These are phyloP conservation scores for Cynanchum wilfordii DNA, from an alignment of 257 asterid species.

Conservation along the genomic window DNA sequence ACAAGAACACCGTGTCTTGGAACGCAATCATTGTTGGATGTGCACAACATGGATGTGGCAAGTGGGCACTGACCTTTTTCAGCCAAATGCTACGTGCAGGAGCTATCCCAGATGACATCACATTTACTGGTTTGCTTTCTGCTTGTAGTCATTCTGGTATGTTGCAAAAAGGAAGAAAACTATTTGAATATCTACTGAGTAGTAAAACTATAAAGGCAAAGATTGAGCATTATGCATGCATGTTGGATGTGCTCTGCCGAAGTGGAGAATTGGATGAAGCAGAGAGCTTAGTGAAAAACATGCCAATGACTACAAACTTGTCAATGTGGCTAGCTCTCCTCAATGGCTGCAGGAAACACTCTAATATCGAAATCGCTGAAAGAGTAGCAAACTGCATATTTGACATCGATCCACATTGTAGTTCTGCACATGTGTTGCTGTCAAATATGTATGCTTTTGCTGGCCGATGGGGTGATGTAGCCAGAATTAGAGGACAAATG, in stretches of 20 bases:
- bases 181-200: constrained; percentile 36
- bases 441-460: constrained; percentile 64
- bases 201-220: constrained; percentile 26
- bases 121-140: constrained; percentile 74
- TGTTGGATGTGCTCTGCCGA: constrained; percentile 73
- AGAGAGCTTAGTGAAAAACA: constrained; percentile 42
- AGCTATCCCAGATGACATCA: constrained; percentile 62
- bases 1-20: constrained; percentile 80
- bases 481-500: constrained; percentile 59
- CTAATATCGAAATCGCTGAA: constrained; percentile 53
- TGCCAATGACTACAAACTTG: constrained; percentile 57
- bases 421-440: constrained; percentile 55
- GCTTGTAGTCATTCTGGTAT: constrained; percentile 92
- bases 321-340: constrained; percentile 67
- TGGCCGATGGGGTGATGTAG: constrained; percentile 70
- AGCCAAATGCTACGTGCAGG: constrained; percentile 58
- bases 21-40: constrained; percentile 77
- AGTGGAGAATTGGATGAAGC: constrained; percentile 68
- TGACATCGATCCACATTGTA: constrained; percentile 48
- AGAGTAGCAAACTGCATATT: constrained; percentile 49
- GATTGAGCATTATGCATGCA: constrained; percentile 81
- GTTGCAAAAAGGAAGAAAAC: constrained; percentile 53
- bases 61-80: constrained; percentile 59
- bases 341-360: constrained; percentile 61
- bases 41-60: constrained; percentile 72